phyloP scores from a whole-genome alignment of 2,329 filamentous ascomycete species.

The Teratosphaeria pseudoeucalypti region DNA sequence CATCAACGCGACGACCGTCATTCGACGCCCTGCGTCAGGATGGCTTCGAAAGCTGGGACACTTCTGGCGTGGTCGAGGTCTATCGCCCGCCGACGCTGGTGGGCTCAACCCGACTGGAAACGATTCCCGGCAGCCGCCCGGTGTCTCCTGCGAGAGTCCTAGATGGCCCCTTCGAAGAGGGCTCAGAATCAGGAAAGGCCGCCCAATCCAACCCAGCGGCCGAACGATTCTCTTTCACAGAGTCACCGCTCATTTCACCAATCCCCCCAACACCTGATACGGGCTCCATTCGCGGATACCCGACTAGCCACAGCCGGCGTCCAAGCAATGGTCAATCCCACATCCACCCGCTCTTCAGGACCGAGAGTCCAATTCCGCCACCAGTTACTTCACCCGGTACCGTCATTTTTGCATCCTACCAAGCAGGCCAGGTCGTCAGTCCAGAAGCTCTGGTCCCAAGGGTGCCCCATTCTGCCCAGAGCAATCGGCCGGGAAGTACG shows the following conservation, averaged over 20 bases:
- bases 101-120: constrained; percentile 49
- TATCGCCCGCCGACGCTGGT: constrained; percentile 30
- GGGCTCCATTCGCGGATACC: not conserved
- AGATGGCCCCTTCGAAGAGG: constrained; percentile 37
- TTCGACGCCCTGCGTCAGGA: constrained; percentile 35
- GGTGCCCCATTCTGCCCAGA: constrained; percentile 12
- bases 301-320: constrained; percentile 17
- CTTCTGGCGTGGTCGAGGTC: constrained; percentile 52
- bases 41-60: constrained; percentile 67
- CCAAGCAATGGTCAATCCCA: constrained; percentile 44
- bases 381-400: constrained; percentile 57
- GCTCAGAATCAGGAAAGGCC: not conserved
- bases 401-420: constrained; percentile 58
- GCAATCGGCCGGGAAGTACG: constrained; percentile 2
- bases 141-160: constrained; percentile 52
- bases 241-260: constrained; percentile 4
- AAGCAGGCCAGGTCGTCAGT: constrained; percentile 52
- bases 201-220: not conserved
- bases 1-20: constrained; percentile 16
- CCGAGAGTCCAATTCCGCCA: constrained; percentile 58
- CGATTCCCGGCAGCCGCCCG: constrained; percentile 59
- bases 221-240: constrained; percentile 5
- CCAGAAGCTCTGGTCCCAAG: constrained; percentile 14
- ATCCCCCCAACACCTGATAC: not conserved
- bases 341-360: constrained; percentile 68